A percentile compares a stretch with the other conserved stretches of the same genome.
phyloP scores from a whole-genome alignment of 495 filamentous ascomycete species.

The Clohesyomyces aquaticus region DNA sequence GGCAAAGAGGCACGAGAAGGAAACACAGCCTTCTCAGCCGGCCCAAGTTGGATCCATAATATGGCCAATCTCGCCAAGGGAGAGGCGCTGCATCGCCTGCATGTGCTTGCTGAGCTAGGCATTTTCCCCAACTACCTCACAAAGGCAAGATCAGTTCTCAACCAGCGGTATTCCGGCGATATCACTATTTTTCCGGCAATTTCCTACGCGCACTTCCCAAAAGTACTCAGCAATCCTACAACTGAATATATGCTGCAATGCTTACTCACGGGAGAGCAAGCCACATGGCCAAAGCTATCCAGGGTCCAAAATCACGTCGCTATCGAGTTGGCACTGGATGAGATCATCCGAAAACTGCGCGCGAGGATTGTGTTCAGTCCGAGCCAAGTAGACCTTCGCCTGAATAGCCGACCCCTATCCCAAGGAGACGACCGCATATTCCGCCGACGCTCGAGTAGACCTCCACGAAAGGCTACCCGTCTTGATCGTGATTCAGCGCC shows the following conservation, averaged over 20 bases:
- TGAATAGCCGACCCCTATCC: slow-evolving; percentile 32
- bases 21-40: slow-evolving; percentile 47
- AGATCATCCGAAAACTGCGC: slow-evolving; percentile 75
- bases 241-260: slow-evolving; percentile 83
- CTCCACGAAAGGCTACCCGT: slow-evolving; percentile 13
- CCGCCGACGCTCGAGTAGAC: background rate
- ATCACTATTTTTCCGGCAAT: slow-evolving; percentile 91
- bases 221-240: slow-evolving; percentile 84
- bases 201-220: slow-evolving; percentile 70
- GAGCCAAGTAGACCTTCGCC: slow-evolving; percentile 64
- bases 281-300: slow-evolving; percentile 87
- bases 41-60: slow-evolving; percentile 63
- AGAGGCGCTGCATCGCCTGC: slow-evolving; percentile 79
- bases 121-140: slow-evolving; percentile 79
- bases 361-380: slow-evolving; percentile 79
- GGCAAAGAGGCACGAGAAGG: slow-evolving; percentile 43
- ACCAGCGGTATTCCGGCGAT: slow-evolving; percentile 91
- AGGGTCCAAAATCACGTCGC: slow-evolving; percentile 81
- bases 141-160: slow-evolving; percentile 78
- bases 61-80: slow-evolving; percentile 77
- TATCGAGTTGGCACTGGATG: slow-evolving; percentile 84
- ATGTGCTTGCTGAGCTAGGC: slow-evolving; percentile 78
- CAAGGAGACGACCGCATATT: slow-evolving; percentile 21
- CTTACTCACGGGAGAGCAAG: slow-evolving; percentile 75
- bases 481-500: background rate